A percentile compares a stretch with the other conserved stretches of the same genome.
Conservation (phyloP, 495 filamentous ascomycete species). For the Penicillium samsonianum region DNA sequence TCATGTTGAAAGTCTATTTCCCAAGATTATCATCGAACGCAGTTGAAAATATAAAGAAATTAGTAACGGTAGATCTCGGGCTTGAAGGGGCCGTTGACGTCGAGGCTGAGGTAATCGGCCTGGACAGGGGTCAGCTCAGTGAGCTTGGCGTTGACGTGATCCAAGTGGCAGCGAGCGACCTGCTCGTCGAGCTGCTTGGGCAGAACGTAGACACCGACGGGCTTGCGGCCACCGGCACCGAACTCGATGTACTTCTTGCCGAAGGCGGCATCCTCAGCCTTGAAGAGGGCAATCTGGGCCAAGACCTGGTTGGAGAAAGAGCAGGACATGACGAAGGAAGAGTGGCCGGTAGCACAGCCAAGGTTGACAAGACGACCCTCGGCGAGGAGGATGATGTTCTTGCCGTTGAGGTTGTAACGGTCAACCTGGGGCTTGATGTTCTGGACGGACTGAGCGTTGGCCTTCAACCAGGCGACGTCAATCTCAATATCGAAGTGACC, state of each 20-base stretch:
- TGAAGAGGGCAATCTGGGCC: constrained; percentile 97
- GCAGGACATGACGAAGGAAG: constrained; percentile 99
- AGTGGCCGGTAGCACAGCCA: constrained; percentile 98
- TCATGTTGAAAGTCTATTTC: constrained; percentile 63
- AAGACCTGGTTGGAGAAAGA: constrained; percentile 99
- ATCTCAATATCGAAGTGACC: constrained; percentile 99
- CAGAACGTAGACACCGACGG: constrained; percentile 90
- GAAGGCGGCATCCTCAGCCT: constrained; percentile 84
- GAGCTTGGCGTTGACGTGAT: constrained; percentile 93
- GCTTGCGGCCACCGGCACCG: constrained; percentile 86
- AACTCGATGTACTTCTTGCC: constrained; percentile 94
- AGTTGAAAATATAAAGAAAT: constrained; percentile 31
- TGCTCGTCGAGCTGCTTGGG: constrained; percentile 99
- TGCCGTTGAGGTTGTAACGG: constrained; percentile 94
- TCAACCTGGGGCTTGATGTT: constrained; percentile 99
- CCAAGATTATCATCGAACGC: constrained; percentile 38
- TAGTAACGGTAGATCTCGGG: constrained; percentile 69
- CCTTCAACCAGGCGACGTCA: constrained; percentile 99
- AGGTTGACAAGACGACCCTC: constrained; percentile 99
- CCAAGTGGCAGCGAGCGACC: constrained; percentile 89
- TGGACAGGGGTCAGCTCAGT: constrained; percentile 80
- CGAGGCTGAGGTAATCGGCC: constrained; percentile 89
- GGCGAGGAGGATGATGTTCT: constrained; percentile 96
- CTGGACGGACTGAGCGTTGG: constrained; percentile 85
- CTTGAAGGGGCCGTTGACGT: constrained; percentile 90